Evolutionary conservation across 1,284 basidiomycete species (phyloP).

Genomic region (Chalciporus piperatoides): DNA sequence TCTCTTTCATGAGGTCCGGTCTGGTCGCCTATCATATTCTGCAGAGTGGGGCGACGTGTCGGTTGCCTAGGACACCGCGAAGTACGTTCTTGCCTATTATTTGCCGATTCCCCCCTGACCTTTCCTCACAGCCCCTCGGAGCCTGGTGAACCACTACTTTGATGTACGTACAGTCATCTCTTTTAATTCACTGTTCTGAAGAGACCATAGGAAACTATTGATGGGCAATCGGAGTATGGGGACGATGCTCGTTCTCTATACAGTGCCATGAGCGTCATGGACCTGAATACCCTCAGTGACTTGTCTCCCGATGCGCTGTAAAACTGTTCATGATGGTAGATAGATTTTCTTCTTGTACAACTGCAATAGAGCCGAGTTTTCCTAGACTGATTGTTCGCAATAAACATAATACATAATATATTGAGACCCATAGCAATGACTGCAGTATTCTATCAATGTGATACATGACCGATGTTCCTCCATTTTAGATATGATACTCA

Average conservation of each 20-base stretch:
- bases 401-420: conserved; percentile 31
- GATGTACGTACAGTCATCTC: conserved; percentile 53
- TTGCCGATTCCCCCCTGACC: neutral
- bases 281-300: conserved; percentile 66
- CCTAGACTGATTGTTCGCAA: too few species aligned
- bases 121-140: conserved; percentile 68
- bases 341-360: neutral
- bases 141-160: conserved; percentile 90
- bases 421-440: conserved; percentile 33
- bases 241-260: conserved; percentile 60
- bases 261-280: conserved; percentile 58
- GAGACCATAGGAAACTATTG: conserved; percentile 64
- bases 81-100: conserved; percentile 44
- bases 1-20: conserved; percentile 61
- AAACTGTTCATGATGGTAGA: neutral
- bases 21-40: conserved; percentile 90
- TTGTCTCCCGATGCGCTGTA: conserved; percentile 76
- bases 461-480: conserved; percentile 39
- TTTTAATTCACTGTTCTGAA: conserved; percentile 10
- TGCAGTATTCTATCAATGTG: conserved; percentile 35
- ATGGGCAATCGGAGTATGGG: conserved; percentile 65
- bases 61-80: conserved; percentile 82
- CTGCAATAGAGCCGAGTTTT: too few species aligned
- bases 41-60: conserved; percentile 80
- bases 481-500: conserved; percentile 31